These are phyloP conservation scores for Neckera pumila DNA, from an alignment of 225 moss, liverwort and hornwort species.

Conservation along the genomic window DNA sequence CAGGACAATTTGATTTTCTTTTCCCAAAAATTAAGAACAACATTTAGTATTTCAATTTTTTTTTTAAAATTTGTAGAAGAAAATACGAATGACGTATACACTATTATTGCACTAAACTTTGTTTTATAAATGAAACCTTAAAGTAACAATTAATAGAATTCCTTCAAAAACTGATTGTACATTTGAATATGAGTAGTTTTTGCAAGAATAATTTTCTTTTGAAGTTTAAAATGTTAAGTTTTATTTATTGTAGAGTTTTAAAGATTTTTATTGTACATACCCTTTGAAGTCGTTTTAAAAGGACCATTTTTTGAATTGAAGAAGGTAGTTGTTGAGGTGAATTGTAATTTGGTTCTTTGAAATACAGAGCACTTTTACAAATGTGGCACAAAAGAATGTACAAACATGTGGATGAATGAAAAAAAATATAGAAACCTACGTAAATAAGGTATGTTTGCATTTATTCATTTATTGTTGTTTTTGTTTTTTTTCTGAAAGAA, in stretches of 20 bases:
- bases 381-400: background rate
- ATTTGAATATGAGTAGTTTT: background rate
- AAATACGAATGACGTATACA: too few relatives aligned
- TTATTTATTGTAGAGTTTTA: too few relatives aligned
- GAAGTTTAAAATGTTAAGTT: background rate
- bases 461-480: background rate
- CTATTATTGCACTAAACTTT: rapidly evolving
- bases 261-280: background rate
- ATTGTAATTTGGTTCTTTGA: background rate
- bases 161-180: background rate
- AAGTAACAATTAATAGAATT: background rate
- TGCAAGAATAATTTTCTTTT: background rate
- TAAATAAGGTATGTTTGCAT: background rate
- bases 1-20: background rate
- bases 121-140: background rate
- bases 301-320: background rate
- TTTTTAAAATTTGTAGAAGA: too few relatives aligned
- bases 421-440: background rate
- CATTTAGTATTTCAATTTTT: too few relatives aligned
- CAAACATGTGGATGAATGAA: background rate
- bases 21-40: background rate
- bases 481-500: background rate
- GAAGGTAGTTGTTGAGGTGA: background rate
- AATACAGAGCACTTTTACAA: background rate
- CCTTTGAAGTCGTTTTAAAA: background rate